phyloP scores from a whole-genome alignment of 768 basidiomycete species.

The Suillus subluteus region DNA sequence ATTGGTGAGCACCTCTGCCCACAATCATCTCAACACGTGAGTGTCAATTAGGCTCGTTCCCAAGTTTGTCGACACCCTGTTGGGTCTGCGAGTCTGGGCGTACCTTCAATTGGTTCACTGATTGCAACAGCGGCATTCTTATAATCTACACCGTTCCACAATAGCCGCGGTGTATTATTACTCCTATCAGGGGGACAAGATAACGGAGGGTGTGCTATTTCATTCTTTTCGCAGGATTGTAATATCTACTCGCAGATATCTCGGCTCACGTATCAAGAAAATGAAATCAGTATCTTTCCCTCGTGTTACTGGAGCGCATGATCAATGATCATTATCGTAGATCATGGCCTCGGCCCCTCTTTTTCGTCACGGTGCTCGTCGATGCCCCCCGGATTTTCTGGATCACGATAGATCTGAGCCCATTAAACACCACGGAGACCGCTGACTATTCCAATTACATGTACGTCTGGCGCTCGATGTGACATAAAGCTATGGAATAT shows the following conservation, averaged over 20 bases:
- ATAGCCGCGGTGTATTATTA: background rate
- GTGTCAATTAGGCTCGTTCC: background rate
- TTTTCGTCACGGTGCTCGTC: background rate
- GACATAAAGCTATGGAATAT: background rate
- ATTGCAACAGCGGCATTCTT: background rate
- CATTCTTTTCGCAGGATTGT: background rate
- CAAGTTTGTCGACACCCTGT: background rate
- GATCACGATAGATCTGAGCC: background rate
- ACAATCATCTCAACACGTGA: background rate
- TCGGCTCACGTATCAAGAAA: background rate
- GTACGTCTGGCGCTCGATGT: background rate
- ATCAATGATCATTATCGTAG: background rate
- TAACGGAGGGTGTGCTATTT: background rate
- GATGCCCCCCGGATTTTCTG: background rate
- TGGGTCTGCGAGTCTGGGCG: background rate
- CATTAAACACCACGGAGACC: conserved; percentile 1
- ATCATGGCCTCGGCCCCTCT: background rate
- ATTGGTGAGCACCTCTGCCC: background rate
- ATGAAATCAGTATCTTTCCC: background rate
- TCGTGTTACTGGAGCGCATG: background rate
- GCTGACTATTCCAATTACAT: background rate
- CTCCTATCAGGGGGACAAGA: background rate
- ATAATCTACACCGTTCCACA: background rate
- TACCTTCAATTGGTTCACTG: background rate
- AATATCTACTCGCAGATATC: background rate